Evolutionary conservation across 192 early-diverging fungal genomes (phyloP).

Genomic region (Ambispora gerdemannii): DNA sequence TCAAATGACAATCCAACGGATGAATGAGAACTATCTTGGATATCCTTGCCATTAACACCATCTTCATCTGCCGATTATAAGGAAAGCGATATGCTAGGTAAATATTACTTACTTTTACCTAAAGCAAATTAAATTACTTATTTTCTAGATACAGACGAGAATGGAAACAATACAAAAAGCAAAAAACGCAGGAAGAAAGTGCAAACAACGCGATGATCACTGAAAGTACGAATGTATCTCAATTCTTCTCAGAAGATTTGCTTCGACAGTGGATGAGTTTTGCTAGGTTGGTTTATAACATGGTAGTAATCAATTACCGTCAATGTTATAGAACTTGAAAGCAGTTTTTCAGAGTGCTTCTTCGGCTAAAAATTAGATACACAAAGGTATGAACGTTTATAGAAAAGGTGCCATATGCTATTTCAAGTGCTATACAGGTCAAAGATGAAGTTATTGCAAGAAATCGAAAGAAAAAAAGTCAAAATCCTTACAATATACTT

Average conservation of each 20-base stretch:
- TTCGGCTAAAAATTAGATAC: slow-evolving; percentile 8
- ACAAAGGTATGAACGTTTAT: slow-evolving; percentile 8
- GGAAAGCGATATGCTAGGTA: no score
- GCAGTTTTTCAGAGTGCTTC: not conserved
- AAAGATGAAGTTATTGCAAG: slow-evolving; percentile 7
- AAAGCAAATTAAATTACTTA: no score
- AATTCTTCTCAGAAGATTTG: slow-evolving; percentile 19
- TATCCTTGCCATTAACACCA: not conserved
- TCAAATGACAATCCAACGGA: no score
- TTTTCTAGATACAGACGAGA: not conserved
- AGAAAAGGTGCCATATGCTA: slow-evolving; percentile 12
- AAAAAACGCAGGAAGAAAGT: no score
- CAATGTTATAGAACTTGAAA: not conserved
- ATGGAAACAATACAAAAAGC: not conserved
- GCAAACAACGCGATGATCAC: not conserved
- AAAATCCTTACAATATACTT: not conserved
- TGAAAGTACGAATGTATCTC: slow-evolving; percentile 22
- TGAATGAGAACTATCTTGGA: no score
- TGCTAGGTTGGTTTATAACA: slow-evolving; percentile 14
- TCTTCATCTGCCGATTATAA: not conserved
- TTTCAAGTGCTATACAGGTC: not conserved
- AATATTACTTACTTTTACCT: no score
- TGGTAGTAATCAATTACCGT: not conserved
- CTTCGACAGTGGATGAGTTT: slow-evolving; percentile 5
- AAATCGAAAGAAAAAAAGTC: not conserved